Evolutionary conservation across 1,139 yeast species (phyloP), one percentile per base, ranked within the genome.

Genomic region (Pichia sp.): DNA sequence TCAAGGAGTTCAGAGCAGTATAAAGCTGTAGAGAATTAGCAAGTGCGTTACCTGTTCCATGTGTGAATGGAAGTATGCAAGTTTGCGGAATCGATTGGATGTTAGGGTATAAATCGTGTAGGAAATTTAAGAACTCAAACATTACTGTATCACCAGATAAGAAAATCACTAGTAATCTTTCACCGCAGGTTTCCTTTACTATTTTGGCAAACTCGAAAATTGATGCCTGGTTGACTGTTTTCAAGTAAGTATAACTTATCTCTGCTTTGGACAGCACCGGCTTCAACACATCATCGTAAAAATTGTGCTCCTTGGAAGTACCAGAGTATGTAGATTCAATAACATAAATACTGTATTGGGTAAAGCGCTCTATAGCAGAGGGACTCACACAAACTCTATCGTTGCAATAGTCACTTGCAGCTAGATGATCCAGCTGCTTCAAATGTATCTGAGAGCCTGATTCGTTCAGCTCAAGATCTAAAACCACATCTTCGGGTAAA

Each of bases 81-180:
- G 56, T 21, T 1, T 47, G 43, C 2, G 36, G 41, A 4, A 45
- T 47, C 4, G 39, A 7, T 32, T 23, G 2, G 33, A n/a, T 6
- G 7, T 20, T 38, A 5, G 18, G 4, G 15, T 23, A 21, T 5
- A n/a, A 19, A 3, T 18, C 10, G 9, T 40, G 31, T 14, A 82
- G 55, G 2, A 67, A 67, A 56, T 88, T 86, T 43, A 85, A 55
- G 45, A 88, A 77, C 58, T 88, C 97, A 39, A 73, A 77, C 11
- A 86, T 66, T 1, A 94, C 79, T 0, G 96, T 88, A 54, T 88
- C 96, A 1, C 96, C 96, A 37, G 94, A 83, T 19, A 88, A 61
- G 32, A 88, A 64, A 1, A 85, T 58, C 4, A 30, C n/a, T 6
- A 30, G 20, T n/a, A 30, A 6, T 17, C 18, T 30, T 10, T n/a